These are phyloP conservation scores for Solanum hybrid DNA, from an alignment of 305 asterid species.

Conservation along the genomic window DNA sequence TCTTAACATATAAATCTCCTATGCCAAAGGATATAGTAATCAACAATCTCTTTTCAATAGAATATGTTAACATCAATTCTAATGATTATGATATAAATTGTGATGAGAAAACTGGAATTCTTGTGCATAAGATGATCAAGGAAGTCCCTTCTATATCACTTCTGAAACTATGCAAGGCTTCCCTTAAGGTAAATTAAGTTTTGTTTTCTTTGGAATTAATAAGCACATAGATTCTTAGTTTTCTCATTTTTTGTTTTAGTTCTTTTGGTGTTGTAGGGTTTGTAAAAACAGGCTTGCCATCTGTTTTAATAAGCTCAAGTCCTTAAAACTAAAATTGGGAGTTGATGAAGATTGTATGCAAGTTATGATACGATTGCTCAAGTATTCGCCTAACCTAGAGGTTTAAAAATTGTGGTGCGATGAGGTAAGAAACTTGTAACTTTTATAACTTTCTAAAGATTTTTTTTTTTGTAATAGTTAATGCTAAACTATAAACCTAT, in stretches of 20 bases:
- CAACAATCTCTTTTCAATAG: background rate
- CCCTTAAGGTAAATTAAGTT: background rate
- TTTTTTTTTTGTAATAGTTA: background rate
- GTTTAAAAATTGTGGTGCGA: background rate
- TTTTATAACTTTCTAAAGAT: background rate
- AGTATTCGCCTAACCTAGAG: slow-evolving; percentile 10
- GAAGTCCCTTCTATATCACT: background rate
- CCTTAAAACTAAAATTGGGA: too few species aligned
- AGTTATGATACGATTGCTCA: background rate
- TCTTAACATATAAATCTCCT: background rate
- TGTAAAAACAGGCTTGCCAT: too few species aligned
- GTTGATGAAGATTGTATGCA: too few species aligned
- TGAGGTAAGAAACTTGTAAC: background rate
- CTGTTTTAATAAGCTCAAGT: too few species aligned
- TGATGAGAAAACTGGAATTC: background rate
- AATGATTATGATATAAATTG: background rate
- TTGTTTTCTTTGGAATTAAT: too few species aligned
- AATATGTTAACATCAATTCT: background rate
- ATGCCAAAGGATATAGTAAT: background rate
- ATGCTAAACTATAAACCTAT: too few species aligned
- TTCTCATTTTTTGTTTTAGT: too few species aligned
- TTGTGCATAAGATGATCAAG: background rate
- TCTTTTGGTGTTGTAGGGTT: too few species aligned
- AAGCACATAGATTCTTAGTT: too few species aligned
- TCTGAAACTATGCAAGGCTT: background rate